Evolutionary conservation across 148 eudicot genomes (phyloP).

Genomic region (Euryodendron excelsum): DNA sequence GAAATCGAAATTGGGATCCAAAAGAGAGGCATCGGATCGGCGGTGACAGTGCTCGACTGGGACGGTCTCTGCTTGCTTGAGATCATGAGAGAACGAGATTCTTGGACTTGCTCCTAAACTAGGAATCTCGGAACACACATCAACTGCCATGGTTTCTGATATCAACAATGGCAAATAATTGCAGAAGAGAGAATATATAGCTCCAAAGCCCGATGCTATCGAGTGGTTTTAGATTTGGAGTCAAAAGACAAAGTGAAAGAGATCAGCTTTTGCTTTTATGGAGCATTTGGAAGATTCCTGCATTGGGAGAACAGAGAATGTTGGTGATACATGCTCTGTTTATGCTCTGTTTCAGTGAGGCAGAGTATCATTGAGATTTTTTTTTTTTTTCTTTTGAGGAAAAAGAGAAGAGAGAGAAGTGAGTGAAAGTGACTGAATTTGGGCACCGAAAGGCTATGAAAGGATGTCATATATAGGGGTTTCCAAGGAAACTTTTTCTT

Average conservation of each 20-base stretch:
- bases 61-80: slow-evolving; percentile 28
- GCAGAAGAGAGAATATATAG: background rate
- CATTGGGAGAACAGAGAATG: slow-evolving; percentile 10
- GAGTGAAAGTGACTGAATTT: slow-evolving; percentile 18
- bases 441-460: slow-evolving; percentile 38
- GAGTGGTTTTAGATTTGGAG: slow-evolving; percentile 14
- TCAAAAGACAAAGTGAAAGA: slow-evolving; percentile 26
- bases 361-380: slow-evolving; percentile 20
- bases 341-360: slow-evolving; percentile 11
- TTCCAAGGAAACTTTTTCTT: slow-evolving; percentile 5
- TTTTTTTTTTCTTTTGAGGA: too few species aligned
- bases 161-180: background rate
- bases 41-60: slow-evolving; percentile 17
- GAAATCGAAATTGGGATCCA: slow-evolving; percentile 52
- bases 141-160: slow-evolving; percentile 38
- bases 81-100: slow-evolving; percentile 62
- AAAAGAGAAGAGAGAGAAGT: background rate
- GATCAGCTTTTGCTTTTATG: slow-evolving; percentile 25
- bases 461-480: slow-evolving; percentile 12
- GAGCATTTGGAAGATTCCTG: slow-evolving; percentile 15
- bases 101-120: slow-evolving; percentile 50
- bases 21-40: slow-evolving; percentile 25
- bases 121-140: slow-evolving; percentile 40
- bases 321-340: background rate
- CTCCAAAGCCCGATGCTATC: too few species aligned